Percentiles rank a stretch among this genome's conserved stretches.
Evolutionary conservation across 495 filamentous ascomycete genomes (phyloP).

Genomic region (Ramalina intermedia): DNA sequence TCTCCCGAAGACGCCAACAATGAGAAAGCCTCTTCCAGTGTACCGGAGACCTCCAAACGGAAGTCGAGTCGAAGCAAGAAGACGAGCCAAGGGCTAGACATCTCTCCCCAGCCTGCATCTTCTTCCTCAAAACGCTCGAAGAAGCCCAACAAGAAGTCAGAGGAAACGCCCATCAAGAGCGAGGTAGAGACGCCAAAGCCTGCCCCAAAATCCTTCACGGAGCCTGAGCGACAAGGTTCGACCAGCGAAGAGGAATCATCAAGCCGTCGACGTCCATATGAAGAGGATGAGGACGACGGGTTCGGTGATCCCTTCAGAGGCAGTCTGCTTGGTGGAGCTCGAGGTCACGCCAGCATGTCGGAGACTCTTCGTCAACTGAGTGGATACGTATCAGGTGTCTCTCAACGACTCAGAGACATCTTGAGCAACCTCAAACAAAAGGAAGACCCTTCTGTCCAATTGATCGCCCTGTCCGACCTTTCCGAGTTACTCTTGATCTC

Average conservation of each 20-base stretch:
- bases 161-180: conserved; percentile 38
- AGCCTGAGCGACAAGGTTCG: conserved; percentile 36
- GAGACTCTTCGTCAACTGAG: conserved; percentile 72
- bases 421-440: conserved; percentile 73
- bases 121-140: conserved; percentile 36
- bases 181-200: conserved; percentile 25
- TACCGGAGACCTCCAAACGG: conserved; percentile 44
- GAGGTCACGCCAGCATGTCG: conserved; percentile 52
- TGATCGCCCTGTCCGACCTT: conserved; percentile 85
- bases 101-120: conserved; percentile 11
- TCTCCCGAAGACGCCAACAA: conserved; percentile 24
- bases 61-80: conserved; percentile 56
- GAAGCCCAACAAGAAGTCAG: conserved; percentile 41
- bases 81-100: conserved; percentile 22
- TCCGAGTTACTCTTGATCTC: conserved; percentile 87
- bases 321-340: conserved; percentile 52
- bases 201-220: conserved; percentile 22
- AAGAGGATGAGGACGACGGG: conserved; percentile 47
- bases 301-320: conserved; percentile 69
- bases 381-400: conserved; percentile 80
- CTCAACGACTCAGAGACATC: conserved; percentile 66
- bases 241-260: conserved; percentile 49
- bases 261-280: conserved; percentile 27
- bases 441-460: conserved; percentile 74
- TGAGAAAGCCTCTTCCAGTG: conserved; percentile 25